These are phyloP conservation scores for Spongiforma sp. DNA, from an alignment of 1,284 basidiomycete species.

Conservation along the genomic window DNA sequence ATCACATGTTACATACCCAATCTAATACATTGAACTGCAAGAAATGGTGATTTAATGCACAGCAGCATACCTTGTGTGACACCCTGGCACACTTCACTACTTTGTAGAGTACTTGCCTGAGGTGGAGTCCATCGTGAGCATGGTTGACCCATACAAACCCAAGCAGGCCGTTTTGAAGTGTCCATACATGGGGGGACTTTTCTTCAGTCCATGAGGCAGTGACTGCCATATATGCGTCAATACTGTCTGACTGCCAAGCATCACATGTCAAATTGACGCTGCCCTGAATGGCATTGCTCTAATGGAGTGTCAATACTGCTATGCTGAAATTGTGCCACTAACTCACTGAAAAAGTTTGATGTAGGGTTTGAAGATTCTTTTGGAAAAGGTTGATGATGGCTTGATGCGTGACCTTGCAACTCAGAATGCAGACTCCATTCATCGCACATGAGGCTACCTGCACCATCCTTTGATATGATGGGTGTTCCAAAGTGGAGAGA, in stretches of 20 bases:
- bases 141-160: constrained; percentile 7
- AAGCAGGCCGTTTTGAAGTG: not conserved
- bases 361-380: too few species aligned
- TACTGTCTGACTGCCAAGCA: constrained; percentile 1
- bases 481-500: too few species aligned
- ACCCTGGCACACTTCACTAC: not conserved
- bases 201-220: too few species aligned
- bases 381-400: too few species aligned
- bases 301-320: not conserved
- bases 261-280: constrained; percentile 7
- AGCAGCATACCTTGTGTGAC: not conserved
- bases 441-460: too few species aligned
- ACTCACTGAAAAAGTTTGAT: too few species aligned
- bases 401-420: too few species aligned
- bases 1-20: not conserved
- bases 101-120: constrained; percentile 1
- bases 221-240: constrained; percentile 4
- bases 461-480: too few species aligned
- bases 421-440: too few species aligned
- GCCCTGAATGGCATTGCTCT: not conserved
- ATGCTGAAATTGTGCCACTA: too few species aligned
- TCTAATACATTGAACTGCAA: not conserved
- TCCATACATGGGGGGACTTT: too few species aligned
- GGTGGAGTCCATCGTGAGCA: not conserved
- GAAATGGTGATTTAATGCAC: not conserved